Percentiles rank a stretch among this genome's conserved stretches.
phyloP scores from a whole-genome alignment of 2,329 filamentous ascomycete species.

The Didymosphaeria variabile region DNA sequence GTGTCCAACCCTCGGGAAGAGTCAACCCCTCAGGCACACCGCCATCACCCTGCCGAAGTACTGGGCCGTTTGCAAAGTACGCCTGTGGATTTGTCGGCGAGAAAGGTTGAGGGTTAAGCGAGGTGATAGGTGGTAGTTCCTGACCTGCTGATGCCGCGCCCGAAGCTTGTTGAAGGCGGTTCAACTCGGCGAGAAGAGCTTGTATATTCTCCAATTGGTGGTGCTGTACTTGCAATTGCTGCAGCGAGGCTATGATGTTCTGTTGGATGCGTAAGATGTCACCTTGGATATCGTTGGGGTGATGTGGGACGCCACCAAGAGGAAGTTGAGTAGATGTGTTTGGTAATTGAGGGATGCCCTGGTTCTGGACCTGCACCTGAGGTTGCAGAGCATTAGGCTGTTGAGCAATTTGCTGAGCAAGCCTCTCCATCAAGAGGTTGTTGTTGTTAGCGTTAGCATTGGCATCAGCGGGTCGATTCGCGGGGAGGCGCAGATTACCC shows the following conservation, averaged over 20 bases:
- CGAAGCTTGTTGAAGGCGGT: constrained; percentile 42
- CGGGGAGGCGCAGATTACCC: constrained; percentile 45
- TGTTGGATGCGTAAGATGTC: constrained; percentile 49
- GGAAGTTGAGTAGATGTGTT: constrained; percentile 26
- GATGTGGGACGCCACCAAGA: constrained; percentile 31
- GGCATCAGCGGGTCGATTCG: constrained; percentile 35
- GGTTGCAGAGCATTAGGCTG: constrained; percentile 27
- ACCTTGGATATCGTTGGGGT: constrained; percentile 45
- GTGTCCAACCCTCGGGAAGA: constrained; percentile 50
- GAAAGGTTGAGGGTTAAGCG: constrained; percentile 31
- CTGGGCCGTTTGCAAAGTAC: constrained; percentile 42
- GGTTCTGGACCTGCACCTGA: constrained; percentile 18
- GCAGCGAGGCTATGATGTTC: constrained; percentile 48
- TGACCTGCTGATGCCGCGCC: constrained; percentile 37
- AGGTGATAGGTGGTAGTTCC: constrained; percentile 36
- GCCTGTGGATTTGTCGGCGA: constrained; percentile 39
- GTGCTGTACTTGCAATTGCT: constrained; percentile 44
- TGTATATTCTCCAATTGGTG: constrained; percentile 46
- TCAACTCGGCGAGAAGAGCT: constrained; percentile 42
- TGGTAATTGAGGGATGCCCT: constrained; percentile 19
- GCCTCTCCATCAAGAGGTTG: constrained; percentile 32
- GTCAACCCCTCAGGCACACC: constrained; percentile 46
- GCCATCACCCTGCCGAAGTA: constrained; percentile 45
- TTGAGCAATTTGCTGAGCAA: constrained; percentile 32
- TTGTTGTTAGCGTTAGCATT: constrained; percentile 34